These are phyloP conservation scores for Lantana camara DNA, from an alignment of 257 asterid species.

Conservation along the genomic window DNA sequence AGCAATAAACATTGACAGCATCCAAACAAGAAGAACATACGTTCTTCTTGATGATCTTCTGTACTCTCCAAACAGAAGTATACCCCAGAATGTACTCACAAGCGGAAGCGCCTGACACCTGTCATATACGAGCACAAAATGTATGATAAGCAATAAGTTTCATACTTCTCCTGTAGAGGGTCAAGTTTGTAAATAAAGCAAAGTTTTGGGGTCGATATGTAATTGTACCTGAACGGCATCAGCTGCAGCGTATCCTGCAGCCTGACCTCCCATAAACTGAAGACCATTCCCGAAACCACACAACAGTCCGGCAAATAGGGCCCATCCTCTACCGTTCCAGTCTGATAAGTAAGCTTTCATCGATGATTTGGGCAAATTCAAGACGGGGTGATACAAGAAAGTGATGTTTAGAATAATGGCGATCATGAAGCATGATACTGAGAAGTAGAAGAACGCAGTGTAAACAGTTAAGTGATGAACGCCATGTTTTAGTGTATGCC, in stretches of 20 bases:
- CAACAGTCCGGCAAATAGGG: slow-evolving; percentile 82
- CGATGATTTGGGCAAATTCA: slow-evolving; percentile 74
- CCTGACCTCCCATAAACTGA: slow-evolving; percentile 99
- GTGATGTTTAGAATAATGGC: slow-evolving; percentile 69
- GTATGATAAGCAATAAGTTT: neutral
- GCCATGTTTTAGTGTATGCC: slow-evolving; percentile 63
- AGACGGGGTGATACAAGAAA: slow-evolving; percentile 71
- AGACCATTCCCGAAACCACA: slow-evolving; percentile 98
- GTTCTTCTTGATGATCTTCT: slow-evolving; percentile 81
- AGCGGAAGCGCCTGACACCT: slow-evolving; percentile 98
- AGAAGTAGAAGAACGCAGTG: slow-evolving; percentile 93
- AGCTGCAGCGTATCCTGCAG: slow-evolving; percentile 99
- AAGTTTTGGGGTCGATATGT: neutral
- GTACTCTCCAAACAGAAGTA: slow-evolving; percentile 77
- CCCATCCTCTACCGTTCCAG: slow-evolving; percentile 94
- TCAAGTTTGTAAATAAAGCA: neutral
- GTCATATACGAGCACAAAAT: slow-evolving; percentile 26
- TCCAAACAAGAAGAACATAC: slow-evolving; percentile 54
- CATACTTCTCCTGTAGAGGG: neutral
- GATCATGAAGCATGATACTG: slow-evolving; percentile 67
- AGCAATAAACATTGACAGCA: slow-evolving; percentile 75
- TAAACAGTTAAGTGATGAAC: slow-evolving; percentile 81
- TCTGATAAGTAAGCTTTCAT: slow-evolving; percentile 69
- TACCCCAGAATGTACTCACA: slow-evolving; percentile 94
- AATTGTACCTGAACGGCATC: slow-evolving; percentile 90